These are phyloP conservation scores for Scytalidium lignicola DNA, from an alignment of 2,329 filamentous ascomycete species.

Conservation along the genomic window DNA sequence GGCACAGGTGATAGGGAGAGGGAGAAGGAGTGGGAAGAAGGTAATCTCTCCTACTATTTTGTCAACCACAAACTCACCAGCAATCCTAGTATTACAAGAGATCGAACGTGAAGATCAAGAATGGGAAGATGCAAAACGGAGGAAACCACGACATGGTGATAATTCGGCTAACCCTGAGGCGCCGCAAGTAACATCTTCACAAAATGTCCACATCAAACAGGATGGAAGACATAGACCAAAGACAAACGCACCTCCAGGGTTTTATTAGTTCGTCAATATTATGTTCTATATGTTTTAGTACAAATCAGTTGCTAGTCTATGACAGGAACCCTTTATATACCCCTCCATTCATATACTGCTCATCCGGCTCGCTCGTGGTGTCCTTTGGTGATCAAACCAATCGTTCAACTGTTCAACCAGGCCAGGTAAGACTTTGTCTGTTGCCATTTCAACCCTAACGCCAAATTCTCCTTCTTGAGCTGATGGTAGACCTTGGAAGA, in stretches of 20 bases:
- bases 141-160: constrained; percentile 16
- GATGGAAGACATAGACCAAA: constrained; percentile 8
- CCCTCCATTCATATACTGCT: constrained; percentile 20
- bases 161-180: constrained; percentile 4
- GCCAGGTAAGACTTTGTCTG: constrained; percentile 51
- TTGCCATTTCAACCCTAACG: constrained; percentile 53
- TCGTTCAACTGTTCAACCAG: constrained; percentile 45
- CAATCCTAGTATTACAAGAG: constrained; percentile 52
- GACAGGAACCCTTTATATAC: constrained; percentile 59
- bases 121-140: constrained; percentile 27
- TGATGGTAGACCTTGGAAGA: constrained; percentile 55
- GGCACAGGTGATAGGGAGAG: constrained; percentile 70
- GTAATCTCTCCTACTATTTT: constrained; percentile 35
- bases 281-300: neutral
- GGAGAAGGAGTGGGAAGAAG: constrained; percentile 85
- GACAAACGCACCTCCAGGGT: constrained; percentile 23
- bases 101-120: constrained; percentile 59
- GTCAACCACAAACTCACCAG: constrained; percentile 2
- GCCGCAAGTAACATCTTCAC: neutral
- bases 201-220: neutral
- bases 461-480: constrained; percentile 45
- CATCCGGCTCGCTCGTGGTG: constrained; percentile 9
- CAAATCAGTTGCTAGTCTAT: constrained; percentile 25
- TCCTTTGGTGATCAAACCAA: neutral
- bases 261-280: constrained; percentile 19